These are phyloP conservation scores for Eimeria acervulina DNA, from an alignment of 169 alveolate species.

Conservation along the genomic window DNA sequence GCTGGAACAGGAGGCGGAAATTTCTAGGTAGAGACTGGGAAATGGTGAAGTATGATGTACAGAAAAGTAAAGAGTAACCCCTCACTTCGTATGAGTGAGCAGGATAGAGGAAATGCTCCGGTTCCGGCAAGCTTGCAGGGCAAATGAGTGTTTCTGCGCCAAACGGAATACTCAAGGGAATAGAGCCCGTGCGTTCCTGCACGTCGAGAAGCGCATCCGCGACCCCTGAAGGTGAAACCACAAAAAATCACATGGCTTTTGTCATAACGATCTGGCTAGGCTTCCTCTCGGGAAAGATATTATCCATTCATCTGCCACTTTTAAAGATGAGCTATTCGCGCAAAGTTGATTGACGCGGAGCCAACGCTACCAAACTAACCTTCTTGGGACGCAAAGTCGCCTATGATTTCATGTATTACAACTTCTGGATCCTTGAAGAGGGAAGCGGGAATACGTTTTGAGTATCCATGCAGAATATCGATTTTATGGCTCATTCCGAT, in stretches of 20 bases:
- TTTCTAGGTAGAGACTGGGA: neutral
- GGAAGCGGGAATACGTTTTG: slow-evolving; percentile 48
- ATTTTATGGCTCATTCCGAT: slow-evolving; percentile 72
- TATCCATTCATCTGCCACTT: neutral
- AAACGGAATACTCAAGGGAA: slow-evolving; percentile 90
- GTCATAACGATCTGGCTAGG: neutral
- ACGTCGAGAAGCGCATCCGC: slow-evolving; percentile 91
- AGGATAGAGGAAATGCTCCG: slow-evolving; percentile 87
- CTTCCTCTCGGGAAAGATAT: neutral
- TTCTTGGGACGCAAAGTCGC: slow-evolving; percentile 94
- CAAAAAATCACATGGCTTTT: neutral
- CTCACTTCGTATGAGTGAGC: slow-evolving; percentile 66
- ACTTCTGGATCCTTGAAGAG: slow-evolving; percentile 56
- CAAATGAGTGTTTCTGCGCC: slow-evolving; percentile 90
- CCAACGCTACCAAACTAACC: slow-evolving; percentile 89
- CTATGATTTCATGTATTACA: slow-evolving; percentile 92
- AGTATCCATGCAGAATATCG: slow-evolving; percentile 59
- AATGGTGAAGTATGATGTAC: neutral
- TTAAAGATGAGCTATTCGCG: neutral
- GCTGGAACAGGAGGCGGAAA: neutral
- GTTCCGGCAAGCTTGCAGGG: slow-evolving; percentile 91
- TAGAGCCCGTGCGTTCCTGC: slow-evolving; percentile 88
- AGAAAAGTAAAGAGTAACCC: neutral
- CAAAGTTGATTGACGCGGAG: neutral
- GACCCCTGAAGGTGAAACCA: slow-evolving; percentile 85